These are phyloP conservation scores for Phytophthora europaea DNA, from an alignment of 352 stramenopile species.

Conservation along the genomic window DNA sequence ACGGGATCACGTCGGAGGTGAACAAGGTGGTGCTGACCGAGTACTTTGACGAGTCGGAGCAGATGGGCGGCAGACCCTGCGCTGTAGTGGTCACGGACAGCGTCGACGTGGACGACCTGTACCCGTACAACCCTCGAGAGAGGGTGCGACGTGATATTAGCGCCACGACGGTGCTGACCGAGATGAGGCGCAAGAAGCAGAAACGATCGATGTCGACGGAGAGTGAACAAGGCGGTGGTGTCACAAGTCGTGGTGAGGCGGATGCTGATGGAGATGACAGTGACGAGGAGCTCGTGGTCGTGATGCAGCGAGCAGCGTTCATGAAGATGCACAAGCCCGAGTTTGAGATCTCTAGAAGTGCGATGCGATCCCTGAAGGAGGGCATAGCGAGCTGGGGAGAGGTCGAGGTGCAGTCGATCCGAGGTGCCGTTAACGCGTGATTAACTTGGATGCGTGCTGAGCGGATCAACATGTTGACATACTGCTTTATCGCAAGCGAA, in stretches of 20 bases:
- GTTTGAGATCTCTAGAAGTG: slow-evolving; percentile 31
- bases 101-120: slow-evolving; percentile 54
- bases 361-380: slow-evolving; percentile 37
- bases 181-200: slow-evolving; percentile 25
- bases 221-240: slow-evolving; percentile 6
- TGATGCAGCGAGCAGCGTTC: slow-evolving; percentile 44
- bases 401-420: slow-evolving; percentile 41
- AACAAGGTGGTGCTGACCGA: slow-evolving; percentile 39
- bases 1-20: slow-evolving; percentile 34
- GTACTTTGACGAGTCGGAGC: slow-evolving; percentile 38
- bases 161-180: slow-evolving; percentile 38
- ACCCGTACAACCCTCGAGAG: slow-evolving; percentile 50
- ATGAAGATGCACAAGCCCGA: slow-evolving; percentile 47
- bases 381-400: slow-evolving; percentile 46
- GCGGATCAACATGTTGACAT: no score
- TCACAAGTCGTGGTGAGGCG: neutral
- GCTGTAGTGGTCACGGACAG: slow-evolving; percentile 51
- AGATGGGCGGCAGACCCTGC: slow-evolving; percentile 29
- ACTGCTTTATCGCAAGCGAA: no score
- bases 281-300: slow-evolving; percentile 37
- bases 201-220: slow-evolving; percentile 10
- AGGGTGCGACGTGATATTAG: slow-evolving; percentile 51
- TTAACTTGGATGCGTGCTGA: neutral
- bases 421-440: slow-evolving; percentile 37
- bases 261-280: slow-evolving; percentile 4